These are phyloP conservation scores for Backusella sp. DNA, from an alignment of 192 early-diverging fungal species.

Conservation along the genomic window DNA sequence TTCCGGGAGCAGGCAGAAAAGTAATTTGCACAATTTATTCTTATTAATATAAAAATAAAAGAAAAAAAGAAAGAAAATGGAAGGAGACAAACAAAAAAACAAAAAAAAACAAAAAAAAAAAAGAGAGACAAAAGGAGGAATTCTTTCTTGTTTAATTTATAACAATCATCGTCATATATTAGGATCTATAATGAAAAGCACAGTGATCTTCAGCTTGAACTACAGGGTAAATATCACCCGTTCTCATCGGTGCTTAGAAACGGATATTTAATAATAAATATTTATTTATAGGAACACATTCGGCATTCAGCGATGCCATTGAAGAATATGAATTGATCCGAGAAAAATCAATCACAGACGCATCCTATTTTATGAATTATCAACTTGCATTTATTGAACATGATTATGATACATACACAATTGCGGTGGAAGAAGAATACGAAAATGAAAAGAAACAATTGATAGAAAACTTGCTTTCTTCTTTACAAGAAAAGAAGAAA, in stretches of 20 bases:
- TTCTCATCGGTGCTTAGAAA: not conserved
- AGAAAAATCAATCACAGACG: conserved; percentile 24
- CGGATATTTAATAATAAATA: not conserved
- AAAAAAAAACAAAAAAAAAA: not conserved
- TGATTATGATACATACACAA: conserved; percentile 14
- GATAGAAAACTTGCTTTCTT: conserved; percentile 22
- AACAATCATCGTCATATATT: not conserved
- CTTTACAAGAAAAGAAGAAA: conserved; percentile 28
- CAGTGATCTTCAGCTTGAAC: conserved; percentile 24
- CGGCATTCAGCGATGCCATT: conserved; percentile 21
- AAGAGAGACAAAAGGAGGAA: not conserved
- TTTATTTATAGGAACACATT: conserved; percentile 23
- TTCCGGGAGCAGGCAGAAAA: conserved; percentile 29
- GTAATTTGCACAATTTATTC: conserved; percentile 9
- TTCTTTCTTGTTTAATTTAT: not conserved
- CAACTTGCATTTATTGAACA: conserved; percentile 24
- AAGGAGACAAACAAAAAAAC: not conserved
- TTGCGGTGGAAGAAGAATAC: conserved; percentile 28
- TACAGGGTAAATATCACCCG: conserved; percentile 19
- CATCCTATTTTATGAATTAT: conserved; percentile 25
- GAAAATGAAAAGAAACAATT: conserved; percentile 26
- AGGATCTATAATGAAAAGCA: conserved; percentile 32
- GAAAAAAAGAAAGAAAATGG: not conserved
- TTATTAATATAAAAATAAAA: not conserved
- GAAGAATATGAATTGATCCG: conserved; percentile 19